Evolutionary conservation across 129 eudicot genomes (phyloP).

Genomic region (Dittrichia graveolens): DNA sequence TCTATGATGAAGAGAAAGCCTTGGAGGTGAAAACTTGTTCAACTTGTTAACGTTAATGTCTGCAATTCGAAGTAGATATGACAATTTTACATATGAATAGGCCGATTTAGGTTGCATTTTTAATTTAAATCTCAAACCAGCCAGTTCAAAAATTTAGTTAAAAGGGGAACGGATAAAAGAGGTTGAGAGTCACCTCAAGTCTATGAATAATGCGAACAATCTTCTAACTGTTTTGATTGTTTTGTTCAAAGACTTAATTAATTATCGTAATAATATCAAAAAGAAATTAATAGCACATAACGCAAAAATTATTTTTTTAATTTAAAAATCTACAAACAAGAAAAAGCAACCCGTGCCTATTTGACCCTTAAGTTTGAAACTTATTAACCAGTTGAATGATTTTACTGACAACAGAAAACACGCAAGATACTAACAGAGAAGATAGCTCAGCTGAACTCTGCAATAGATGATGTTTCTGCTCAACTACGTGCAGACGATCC

Average conservation of each 20-base stretch:
- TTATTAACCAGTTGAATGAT: background rate
- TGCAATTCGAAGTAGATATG: background rate
- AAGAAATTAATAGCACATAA: too few species aligned
- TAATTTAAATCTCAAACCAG: background rate
- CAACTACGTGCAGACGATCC: constrained; percentile 54
- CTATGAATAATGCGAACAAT: background rate
- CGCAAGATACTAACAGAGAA: constrained; percentile 66
- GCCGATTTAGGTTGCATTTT: background rate
- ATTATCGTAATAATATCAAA: background rate
- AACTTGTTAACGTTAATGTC: background rate
- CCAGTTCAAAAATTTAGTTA: background rate
- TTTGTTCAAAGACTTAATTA: background rate
- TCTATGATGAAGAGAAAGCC: constrained; percentile 80
- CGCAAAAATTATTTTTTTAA: background rate
- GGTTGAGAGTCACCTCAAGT: background rate
- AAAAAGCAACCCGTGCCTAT: too few species aligned
- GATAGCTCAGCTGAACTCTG: constrained; percentile 72
- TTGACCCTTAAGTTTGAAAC: too few species aligned
- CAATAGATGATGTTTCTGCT: constrained; percentile 63
- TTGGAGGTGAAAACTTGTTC: constrained; percentile 52
- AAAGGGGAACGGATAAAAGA: too few species aligned
- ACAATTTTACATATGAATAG: background rate
- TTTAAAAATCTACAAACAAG: background rate
- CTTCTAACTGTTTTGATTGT: background rate
- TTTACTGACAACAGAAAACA: constrained; percentile 43